Conservation (phyloP, 148 eudicot species). For the Drosera capensis region DNA sequence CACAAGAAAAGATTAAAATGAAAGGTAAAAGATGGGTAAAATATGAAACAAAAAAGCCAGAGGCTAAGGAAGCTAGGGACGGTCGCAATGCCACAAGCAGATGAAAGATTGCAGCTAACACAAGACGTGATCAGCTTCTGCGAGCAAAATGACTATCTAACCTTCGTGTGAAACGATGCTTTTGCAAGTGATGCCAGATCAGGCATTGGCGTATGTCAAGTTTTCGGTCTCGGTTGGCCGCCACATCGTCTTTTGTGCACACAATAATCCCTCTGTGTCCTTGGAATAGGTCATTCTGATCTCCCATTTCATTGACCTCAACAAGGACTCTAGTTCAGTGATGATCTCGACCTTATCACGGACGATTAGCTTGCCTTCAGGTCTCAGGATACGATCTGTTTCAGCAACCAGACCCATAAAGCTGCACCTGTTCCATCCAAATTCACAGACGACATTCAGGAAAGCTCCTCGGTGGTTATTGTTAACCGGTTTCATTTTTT, state of each 20-base stretch:
- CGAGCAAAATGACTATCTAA: too few species aligned
- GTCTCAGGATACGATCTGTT: constrained; percentile 47
- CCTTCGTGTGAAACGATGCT: too few species aligned
- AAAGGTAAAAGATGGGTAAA: too few species aligned
- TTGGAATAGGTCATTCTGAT: constrained; percentile 41
- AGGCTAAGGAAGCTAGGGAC: too few species aligned
- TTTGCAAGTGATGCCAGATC: too few species aligned
- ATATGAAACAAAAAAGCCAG: too few species aligned
- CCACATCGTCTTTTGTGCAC: constrained; percentile 53
- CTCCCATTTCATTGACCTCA: constrained; percentile 47
- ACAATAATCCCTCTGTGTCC: constrained; percentile 48
- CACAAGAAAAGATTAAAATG: too few species aligned
- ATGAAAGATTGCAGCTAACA: too few species aligned
- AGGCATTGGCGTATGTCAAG: too few species aligned
- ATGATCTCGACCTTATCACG: constrained; percentile 42
- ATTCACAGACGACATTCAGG: background rate
- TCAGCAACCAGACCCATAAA: constrained; percentile 38
- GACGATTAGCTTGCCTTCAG: constrained; percentile 46
- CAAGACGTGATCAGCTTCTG: too few species aligned
- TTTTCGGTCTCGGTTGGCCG: too few species aligned
- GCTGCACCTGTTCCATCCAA: constrained; percentile 27
- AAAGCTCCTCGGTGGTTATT: background rate
- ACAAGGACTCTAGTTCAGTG: constrained; percentile 29
- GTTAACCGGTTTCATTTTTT: background rate
- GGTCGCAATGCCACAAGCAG: too few species aligned